phyloP scores from a whole-genome alignment of 768 basidiomycete species.

The Leccinum rimulosum region DNA sequence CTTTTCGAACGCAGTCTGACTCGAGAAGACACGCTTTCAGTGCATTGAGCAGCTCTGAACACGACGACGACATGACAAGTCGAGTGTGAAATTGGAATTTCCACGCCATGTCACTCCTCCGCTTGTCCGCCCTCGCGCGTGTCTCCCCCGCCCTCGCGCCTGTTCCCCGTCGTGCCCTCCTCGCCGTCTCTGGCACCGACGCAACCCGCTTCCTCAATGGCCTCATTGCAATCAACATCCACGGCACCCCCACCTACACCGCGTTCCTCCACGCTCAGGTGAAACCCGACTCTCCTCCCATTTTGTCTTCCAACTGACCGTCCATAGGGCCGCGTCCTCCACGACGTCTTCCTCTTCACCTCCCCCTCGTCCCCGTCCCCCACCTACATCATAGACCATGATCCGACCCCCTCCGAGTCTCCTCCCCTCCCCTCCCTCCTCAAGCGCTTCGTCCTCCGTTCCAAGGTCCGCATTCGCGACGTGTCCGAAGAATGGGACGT shows the following conservation, averaged over 20 bases:
- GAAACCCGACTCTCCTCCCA: not conserved
- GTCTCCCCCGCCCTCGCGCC: constrained; percentile 55
- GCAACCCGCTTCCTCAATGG: constrained; percentile 82
- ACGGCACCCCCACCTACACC: constrained; percentile 57
- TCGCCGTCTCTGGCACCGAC: constrained; percentile 80
- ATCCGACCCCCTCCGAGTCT: constrained; percentile 58
- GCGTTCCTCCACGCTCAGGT: constrained; percentile 81
- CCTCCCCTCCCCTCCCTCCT: constrained; percentile 65
- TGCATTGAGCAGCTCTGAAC: constrained; percentile 70
- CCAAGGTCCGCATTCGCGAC: constrained; percentile 82
- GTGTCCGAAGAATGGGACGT: constrained; percentile 76
- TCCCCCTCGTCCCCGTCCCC: constrained; percentile 42
- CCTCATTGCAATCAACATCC: constrained; percentile 54
- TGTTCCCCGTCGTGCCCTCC: constrained; percentile 60
- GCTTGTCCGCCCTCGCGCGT: constrained; percentile 44
- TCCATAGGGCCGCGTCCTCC: constrained; percentile 78
- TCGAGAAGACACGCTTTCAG: constrained; percentile 82
- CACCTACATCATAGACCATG: constrained; percentile 71
- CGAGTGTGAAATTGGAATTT: constrained; percentile 3
- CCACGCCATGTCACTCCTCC: constrained; percentile 12
- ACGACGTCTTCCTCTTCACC: constrained; percentile 86
- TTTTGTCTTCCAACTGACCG: not conserved
- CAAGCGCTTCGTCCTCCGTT: constrained; percentile 82
- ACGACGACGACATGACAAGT: constrained; percentile 71
- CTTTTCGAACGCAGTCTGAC: constrained; percentile 84